These are phyloP conservation scores for Salmacisia buchloeana DNA, from an alignment of 1,284 basidiomycete genomes.

Conservation along the genomic window DNA sequence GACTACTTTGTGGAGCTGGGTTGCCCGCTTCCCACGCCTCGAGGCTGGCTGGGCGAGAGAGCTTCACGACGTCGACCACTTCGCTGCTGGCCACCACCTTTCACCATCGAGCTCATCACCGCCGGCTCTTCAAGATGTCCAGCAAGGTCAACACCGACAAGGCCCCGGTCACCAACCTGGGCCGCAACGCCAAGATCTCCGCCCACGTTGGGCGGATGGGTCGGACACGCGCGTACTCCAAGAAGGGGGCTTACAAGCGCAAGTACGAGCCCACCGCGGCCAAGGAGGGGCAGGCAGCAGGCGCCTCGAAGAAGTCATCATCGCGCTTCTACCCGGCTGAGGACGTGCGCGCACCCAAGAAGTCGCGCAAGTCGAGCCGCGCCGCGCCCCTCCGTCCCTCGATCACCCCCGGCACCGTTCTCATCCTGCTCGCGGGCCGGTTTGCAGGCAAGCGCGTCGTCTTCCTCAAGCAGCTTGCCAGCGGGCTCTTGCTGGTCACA, in stretches of 20 bases:
- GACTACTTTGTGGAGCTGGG: too few species aligned
- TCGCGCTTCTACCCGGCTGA: constrained; percentile 98
- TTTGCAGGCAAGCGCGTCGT: constrained; percentile 98
- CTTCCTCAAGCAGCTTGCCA: constrained; percentile 92
- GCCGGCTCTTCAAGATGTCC: constrained; percentile 10
- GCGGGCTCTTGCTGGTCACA: constrained; percentile 88
- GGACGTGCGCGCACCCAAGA: constrained; percentile 82
- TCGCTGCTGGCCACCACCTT: too few species aligned
- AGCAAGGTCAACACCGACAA: not conserved
- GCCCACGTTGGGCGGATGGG: constrained; percentile 9
- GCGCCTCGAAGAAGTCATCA: constrained; percentile 66
- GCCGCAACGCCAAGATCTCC: constrained; percentile 8
- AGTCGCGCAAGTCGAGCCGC: constrained; percentile 75
- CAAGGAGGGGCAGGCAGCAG: constrained; percentile 56
- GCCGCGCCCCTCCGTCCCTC: constrained; percentile 69
- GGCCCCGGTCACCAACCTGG: constrained; percentile 2
- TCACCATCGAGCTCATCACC: too few species aligned
- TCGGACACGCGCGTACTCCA: constrained; percentile 71
- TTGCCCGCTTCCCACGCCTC: too few species aligned
- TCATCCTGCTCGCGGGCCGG: constrained; percentile 95
- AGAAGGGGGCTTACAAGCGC: constrained; percentile 71
- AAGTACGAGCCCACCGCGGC: constrained; percentile 62
- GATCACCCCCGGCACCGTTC: constrained; percentile 89
- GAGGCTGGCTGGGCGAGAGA: too few species aligned
- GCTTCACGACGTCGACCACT: too few species aligned